A percentile compares a stretch with the other conserved stretches of the same genome.
Evolutionary conservation across 2,329 filamentous ascomycete species (phyloP).

Genomic region (Beauveria asiatica): DNA sequence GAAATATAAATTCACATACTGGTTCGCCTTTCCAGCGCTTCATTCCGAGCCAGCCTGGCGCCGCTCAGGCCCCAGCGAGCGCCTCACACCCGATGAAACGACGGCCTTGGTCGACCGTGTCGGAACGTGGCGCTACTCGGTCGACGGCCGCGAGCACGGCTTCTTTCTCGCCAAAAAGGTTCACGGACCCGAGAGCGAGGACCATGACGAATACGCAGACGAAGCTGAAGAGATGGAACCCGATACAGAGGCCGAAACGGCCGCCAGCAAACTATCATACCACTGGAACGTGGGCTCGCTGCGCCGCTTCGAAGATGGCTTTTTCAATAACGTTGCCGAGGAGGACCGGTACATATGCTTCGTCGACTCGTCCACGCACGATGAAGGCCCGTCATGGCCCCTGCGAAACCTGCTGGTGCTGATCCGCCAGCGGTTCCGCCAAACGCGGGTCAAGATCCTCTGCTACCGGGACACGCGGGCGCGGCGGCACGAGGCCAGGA

Average conservation of each 20-base stretch:
- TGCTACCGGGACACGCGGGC: conserved; percentile 82
- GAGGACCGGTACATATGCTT: conserved; percentile 79
- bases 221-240: conserved; percentile 23
- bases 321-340: conserved; percentile 66
- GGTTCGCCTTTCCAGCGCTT: conserved; percentile 91
- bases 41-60: conserved; percentile 84
- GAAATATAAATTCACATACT: conserved; percentile 96
- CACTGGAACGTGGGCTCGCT: conserved; percentile 72
- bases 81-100: conserved; percentile 60
- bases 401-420: conserved; percentile 81
- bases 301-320: conserved; percentile 72
- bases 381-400: conserved; percentile 84
- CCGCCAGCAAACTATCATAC: conserved; percentile 45
- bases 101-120: conserved; percentile 72
- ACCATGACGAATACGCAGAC: neutral
- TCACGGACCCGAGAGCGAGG: conserved; percentile 26
- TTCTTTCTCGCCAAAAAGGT: conserved; percentile 91
- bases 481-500: conserved; percentile 70
- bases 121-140: conserved; percentile 77
- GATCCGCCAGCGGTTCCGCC: conserved; percentile 70
- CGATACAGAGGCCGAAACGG: conserved; percentile 43
- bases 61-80: conserved; percentile 43
- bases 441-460: conserved; percentile 71
- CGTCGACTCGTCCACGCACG: conserved; percentile 85
- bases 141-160: conserved; percentile 77